Base-by-base conservation (phyloP, 371 early-diverging fungal genomes). In the Mortierella sp. region DNA sequence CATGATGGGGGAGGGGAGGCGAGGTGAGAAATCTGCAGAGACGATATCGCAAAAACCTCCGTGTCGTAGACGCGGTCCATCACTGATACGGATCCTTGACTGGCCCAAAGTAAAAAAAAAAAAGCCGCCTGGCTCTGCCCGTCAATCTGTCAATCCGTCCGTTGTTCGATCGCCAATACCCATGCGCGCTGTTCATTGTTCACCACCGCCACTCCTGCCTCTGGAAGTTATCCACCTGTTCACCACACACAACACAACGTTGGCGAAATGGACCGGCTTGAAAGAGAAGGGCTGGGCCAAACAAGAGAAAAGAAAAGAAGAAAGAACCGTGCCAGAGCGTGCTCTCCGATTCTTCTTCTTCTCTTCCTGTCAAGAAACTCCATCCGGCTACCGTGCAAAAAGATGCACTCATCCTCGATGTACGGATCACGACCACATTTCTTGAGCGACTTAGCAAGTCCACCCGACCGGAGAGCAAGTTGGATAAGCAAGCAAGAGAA, bases 11-110 rank as follows among this genome's bases (percentile, higher is more conserved):
- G 58, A 23, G 23, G 49, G 48, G 28, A 12, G 41, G 60, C 45
- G 57, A 56, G 46, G 57, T 56, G 46, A 56, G 57, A 56, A 38
- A 46, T 56, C 55, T 26, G 16, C 45, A 43, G 19, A 43, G 19
- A 43, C n/a, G 19, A 43, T 5, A 19, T n/a, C 14, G 19, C 5
- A 43, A 43, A 39, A 19, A 14, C 45, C 9, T n/a, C 19, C 19
- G 16, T 43, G 19, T 14, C 9, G 4, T 43, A 16, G 45, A 5
- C 19, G 45, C 19, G 39, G 8, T 16, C 45, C 5, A 43, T 43
- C 45, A 19, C 45, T 19, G 45, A 43, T 43, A 43, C n/a, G 34
- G 34, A 34, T 34, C 34, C 34, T 34, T 34, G 34, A 10, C 4
- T 34, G 10, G 34, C 34, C 34, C 34, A 34, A 34, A 34, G 7